A percentile compares a stretch with the other conserved stretches of the same genome.
These are phyloP conservation scores for Leishmania lainsoni DNA, from an alignment of 208 protist genomes.

Conservation along the genomic window DNA sequence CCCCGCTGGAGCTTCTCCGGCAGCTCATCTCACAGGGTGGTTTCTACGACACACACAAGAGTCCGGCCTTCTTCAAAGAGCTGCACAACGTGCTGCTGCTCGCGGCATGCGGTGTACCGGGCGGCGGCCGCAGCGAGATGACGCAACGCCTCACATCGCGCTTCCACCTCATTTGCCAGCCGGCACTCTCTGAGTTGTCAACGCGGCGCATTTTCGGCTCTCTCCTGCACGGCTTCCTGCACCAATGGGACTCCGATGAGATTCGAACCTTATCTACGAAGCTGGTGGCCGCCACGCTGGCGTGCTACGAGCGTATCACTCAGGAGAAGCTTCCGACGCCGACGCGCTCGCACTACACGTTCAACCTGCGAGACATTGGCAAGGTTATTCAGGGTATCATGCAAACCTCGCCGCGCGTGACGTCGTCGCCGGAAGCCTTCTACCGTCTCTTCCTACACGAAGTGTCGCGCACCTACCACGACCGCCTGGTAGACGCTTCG, in stretches of 20 bases:
- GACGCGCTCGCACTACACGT: constrained; percentile 98
- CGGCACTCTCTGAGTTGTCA: constrained; percentile 84
- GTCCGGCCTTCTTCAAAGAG: constrained; percentile 92
- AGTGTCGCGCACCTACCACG: constrained; percentile 95
- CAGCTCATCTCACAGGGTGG: constrained; percentile 94
- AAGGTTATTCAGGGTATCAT: constrained; percentile 97
- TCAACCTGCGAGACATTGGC: constrained; percentile 98
- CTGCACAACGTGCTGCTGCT: constrained; percentile 91
- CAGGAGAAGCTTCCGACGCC: constrained; percentile 97
- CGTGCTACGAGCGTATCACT: constrained; percentile 95
- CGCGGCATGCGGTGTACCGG: constrained; percentile 94
- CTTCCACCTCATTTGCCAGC: constrained; percentile 95
- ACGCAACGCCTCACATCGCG: constrained; percentile 92
- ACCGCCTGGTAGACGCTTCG: constrained; percentile 93
- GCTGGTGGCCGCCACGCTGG: constrained; percentile 93
- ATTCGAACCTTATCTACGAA: constrained; percentile 54
- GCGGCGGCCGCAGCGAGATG: constrained; percentile 94
- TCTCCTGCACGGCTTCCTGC: constrained; percentile 94
- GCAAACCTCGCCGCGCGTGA: constrained; percentile 75
- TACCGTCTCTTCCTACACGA: constrained; percentile 96
- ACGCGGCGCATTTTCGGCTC: constrained; percentile 95
- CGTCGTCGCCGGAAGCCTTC: constrained; percentile 54
- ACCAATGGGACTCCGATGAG: constrained; percentile 57
- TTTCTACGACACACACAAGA: constrained; percentile 94
- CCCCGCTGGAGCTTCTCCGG: constrained; percentile 95